These are phyloP conservation scores for Panicum virgatum DNA, from an alignment of 202 grass and related monocot genomes.

Conservation along the genomic window DNA sequence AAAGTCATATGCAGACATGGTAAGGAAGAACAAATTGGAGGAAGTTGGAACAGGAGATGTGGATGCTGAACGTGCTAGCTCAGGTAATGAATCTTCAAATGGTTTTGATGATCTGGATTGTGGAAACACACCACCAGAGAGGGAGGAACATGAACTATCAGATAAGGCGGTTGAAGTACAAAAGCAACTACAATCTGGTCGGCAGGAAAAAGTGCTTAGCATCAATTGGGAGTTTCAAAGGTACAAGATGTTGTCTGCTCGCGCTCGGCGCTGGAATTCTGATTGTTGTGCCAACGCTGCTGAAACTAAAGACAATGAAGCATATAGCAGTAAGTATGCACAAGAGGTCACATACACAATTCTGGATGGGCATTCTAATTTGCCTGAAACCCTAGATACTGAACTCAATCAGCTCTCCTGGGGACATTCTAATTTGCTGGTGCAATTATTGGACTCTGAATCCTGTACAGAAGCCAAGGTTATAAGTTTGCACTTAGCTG, in stretches of 20 bases:
- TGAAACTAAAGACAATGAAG: slow-evolving; percentile 24
- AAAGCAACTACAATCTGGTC: slow-evolving; percentile 30
- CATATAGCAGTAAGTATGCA: slow-evolving; percentile 36
- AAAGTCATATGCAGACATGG: slow-evolving; percentile 46
- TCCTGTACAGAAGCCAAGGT: slow-evolving; percentile 43
- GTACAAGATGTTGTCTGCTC: too few species aligned
- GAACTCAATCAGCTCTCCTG: slow-evolving; percentile 29
- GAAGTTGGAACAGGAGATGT: slow-evolving; percentile 23
- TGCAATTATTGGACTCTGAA: slow-evolving; percentile 37
- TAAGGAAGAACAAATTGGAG: slow-evolving; percentile 41
- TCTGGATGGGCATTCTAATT: slow-evolving; percentile 35
- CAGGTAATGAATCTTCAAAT: slow-evolving; percentile 46
- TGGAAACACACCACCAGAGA: slow-evolving; percentile 20
- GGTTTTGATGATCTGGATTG: slow-evolving; percentile 46
- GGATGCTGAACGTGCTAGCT: slow-evolving; percentile 35
- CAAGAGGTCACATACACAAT: slow-evolving; percentile 27
- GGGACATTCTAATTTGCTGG: slow-evolving; percentile 37
- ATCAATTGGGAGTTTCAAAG: too few species aligned
- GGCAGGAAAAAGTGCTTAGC: slow-evolving; percentile 11
- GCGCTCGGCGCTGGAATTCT: slow-evolving; percentile 32
- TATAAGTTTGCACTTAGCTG: slow-evolving; percentile 17
- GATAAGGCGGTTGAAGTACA: slow-evolving; percentile 30
- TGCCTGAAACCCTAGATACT: slow-evolving; percentile 47
- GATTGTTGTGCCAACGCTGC: slow-evolving; percentile 27
- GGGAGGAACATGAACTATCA: slow-evolving; percentile 31